Evolutionary conservation across 345 rosid genomes (phyloP), one percentile per base, ranked within the genome.

Genomic region (Eucalyptus pauciflora): DNA sequence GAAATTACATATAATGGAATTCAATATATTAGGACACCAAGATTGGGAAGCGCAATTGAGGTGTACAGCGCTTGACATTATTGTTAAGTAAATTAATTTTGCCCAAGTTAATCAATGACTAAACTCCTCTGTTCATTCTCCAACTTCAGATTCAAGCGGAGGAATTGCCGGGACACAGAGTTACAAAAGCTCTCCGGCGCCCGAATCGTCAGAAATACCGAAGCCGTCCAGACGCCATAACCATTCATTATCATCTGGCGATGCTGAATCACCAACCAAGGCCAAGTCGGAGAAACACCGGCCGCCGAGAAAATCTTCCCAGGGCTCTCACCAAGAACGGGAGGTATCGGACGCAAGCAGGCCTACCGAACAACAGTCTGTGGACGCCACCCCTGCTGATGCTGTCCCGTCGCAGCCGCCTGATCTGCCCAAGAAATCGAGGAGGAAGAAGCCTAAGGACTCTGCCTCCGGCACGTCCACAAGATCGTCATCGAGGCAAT

Each of bases 381-480:
- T 50, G 52, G 87, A 85, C 7, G 43, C 62, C 4, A 8, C 76
- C 5, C 48, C 87, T 5, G 48, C 80, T 5, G 58, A 88, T 46
- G n/a, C 60, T 86, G 16, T 92, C 93, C 80, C 92, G 81, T 43
- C 37, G 4, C 88, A 71, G n/a, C 88, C 52, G 52, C 89, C 86
- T 2, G 95, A 89, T 56, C 43, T 88, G 29, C 93, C 95, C 2
- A 96, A 94, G 90, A 96, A 93, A 87, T 89, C 93, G 2, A 89
- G 92, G 88, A 92, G 93, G 89, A 95, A 93, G 92, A 95, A 94
- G 89, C 91, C 94, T 3, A 95, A 93, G 79, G 98, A 95, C 18
- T 87, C 33, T 2, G 33, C 33, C 33, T 33, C 92, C 1, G 88
- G 31, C 2, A 94, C 92, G 2, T 92, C 95, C 37, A 52, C 93